Evolutionary conservation across 371 early-diverging fungal genomes (phyloP), one percentile per base, ranked within the genome.

Genomic region (Mortierella sp.): DNA sequence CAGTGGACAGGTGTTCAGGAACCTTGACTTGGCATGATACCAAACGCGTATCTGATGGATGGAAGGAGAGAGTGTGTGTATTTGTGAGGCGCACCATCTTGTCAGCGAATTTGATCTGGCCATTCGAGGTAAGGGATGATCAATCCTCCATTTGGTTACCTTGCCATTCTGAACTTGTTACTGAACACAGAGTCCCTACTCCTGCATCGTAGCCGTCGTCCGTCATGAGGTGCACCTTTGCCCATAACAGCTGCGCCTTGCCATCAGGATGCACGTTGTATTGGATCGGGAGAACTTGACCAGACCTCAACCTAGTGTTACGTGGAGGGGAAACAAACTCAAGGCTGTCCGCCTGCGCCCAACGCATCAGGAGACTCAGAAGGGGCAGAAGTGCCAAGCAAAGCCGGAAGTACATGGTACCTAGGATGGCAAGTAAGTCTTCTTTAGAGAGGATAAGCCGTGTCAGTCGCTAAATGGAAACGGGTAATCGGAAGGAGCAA

Each of bases 181-280:
- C 46, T n/a, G 46, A 56, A 29, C 22, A 40, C 24, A 74, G 28
- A 1, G 57, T 60, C 10, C 76, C 69, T 19, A 60, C 34, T 1
- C 69, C 68, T 19, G 76, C 56, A 44, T 67, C 76, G 22, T 41
- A 53, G 7, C 74, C 74, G 48, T 73, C 67, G 19, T 62, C 67
- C 4, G 67, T 67, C 63, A 67, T 63, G 24, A 73, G 57, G 40
- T 63, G 64, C 13, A 64, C 54, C 31, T 68, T 74, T 50, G 57
- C 61, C 65, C 76, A 68, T 16, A 54, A 3, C 1, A 74, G 69
- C 24, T 54, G 37, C 2, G 68, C 53, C 54, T 63, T 51, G 19
- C 76, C 76, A 14, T 60, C 64, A 25, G 50, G 76, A 25, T 68
- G 64, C 25, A 74, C 60, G 24, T 52, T 64, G 46, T 68, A 68